Percentiles rank a stretch among this genome's conserved stretches.
These are phyloP conservation scores for Ciborinia camelliae DNA, from an alignment of 2,329 filamentous ascomycete genomes.

Conservation along the genomic window DNA sequence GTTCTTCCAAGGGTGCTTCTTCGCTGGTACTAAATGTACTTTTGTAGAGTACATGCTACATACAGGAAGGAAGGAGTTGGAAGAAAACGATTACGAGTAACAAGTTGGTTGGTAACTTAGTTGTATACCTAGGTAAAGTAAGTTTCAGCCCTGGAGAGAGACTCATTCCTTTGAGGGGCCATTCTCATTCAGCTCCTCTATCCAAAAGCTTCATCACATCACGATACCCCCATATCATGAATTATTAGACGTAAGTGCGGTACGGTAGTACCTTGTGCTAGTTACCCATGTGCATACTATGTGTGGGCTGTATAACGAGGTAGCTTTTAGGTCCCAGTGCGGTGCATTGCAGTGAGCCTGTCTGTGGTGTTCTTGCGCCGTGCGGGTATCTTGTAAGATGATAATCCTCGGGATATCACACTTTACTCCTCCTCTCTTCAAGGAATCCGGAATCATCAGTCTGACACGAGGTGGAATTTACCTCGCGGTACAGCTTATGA, in stretches of 20 bases:
- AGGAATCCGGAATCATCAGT: slow-evolving; percentile 8
- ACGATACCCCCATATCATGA: not conserved
- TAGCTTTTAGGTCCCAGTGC: not conserved
- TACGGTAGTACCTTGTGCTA: not conserved
- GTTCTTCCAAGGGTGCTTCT: not conserved
- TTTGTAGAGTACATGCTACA: not conserved
- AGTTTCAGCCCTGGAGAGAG: slow-evolving; percentile 9
- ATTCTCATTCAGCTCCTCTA: not conserved
- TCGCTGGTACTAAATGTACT: not conserved
- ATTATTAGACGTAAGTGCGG: not conserved
- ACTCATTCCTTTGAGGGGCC: slow-evolving; percentile 7
- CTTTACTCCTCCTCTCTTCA: not conserved
- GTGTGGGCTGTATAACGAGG: slow-evolving; percentile 1
- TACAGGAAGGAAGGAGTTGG: not conserved
- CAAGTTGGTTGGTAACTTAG: not conserved
- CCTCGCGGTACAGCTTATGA: not conserved
- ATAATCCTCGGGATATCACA: not conserved
- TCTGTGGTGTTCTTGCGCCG: not conserved
- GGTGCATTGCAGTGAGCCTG: not conserved
- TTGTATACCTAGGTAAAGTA: no score
- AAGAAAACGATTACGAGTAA: not conserved
- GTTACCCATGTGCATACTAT: slow-evolving; percentile 1
- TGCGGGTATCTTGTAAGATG: not conserved
- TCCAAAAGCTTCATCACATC: slow-evolving; percentile 7
- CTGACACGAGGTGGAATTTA: slow-evolving; percentile 7